Conservation (phyloP, 2,329 filamentous ascomycete species). For the Neonectria punicea region DNA sequence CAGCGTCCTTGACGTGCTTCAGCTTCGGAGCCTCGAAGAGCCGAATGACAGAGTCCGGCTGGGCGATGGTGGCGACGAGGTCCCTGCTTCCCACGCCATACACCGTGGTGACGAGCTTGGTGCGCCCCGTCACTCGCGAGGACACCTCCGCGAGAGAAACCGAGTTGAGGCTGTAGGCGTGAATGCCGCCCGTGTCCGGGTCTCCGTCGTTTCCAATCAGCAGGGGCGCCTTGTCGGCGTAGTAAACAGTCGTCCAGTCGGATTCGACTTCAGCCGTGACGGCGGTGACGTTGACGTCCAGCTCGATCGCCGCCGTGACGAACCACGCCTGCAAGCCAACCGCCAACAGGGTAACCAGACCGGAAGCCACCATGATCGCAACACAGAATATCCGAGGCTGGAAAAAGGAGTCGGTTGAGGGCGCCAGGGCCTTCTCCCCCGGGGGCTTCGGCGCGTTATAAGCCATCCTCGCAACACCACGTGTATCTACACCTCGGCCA, state of each 20-base stretch:
- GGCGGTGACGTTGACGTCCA: conserved; percentile 47
- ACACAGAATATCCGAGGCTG: conserved; percentile 18
- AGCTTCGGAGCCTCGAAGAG: conserved; percentile 50
- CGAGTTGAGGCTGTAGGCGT: conserved; percentile 48
- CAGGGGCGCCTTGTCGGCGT: conserved; percentile 47
- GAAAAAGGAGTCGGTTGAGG: conserved; percentile 2
- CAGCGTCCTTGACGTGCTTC: conserved; percentile 45
- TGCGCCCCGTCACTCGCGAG: conserved; percentile 52
- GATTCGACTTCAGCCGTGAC: conserved; percentile 52
- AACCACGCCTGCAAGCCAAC: conserved; percentile 30
- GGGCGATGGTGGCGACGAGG: conserved; percentile 53
- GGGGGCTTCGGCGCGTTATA: conserved; percentile 23
- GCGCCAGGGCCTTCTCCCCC: not conserved
- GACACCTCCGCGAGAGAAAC: conserved; percentile 46
- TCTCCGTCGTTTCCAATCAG: conserved; percentile 59
- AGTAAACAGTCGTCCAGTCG: conserved; percentile 54
- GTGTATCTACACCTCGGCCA: not conserved
- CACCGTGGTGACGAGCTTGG: conserved; percentile 55
- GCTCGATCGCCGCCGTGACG: conserved; percentile 30
- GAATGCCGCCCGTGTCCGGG: conserved; percentile 55
- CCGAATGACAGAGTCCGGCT: conserved; percentile 55
- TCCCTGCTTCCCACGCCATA: conserved; percentile 51
- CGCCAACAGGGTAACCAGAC: conserved; percentile 36
- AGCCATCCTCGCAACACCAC: conserved; percentile 11
- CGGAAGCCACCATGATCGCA: conserved; percentile 34